phyloP scores from a whole-genome alignment of 768 basidiomycete species.

The Pisolithus marmoratus region DNA sequence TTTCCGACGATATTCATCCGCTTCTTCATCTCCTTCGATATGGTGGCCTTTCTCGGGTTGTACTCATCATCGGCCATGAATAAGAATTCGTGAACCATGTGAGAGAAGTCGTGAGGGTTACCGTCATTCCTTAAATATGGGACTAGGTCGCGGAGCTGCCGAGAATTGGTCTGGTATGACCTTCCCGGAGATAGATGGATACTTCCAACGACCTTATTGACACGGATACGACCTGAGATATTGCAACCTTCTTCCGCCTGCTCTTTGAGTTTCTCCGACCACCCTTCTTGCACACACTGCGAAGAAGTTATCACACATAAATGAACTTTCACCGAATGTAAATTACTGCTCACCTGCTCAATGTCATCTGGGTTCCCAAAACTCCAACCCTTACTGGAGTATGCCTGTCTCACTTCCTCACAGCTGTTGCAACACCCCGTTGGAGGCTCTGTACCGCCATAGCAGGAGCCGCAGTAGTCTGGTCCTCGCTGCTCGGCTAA shows the following conservation, averaged over 20 bases:
- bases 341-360: slow-evolving; percentile 65
- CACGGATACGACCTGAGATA: slow-evolving; percentile 82
- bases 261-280: slow-evolving; percentile 89
- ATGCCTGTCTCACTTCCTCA: slow-evolving; percentile 88
- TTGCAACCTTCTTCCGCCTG: slow-evolving; percentile 95
- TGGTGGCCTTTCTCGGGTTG: slow-evolving; percentile 56
- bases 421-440: slow-evolving; percentile 93
- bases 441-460: slow-evolving; percentile 73
- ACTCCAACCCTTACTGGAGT: slow-evolving; percentile 92
- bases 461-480: slow-evolving; percentile 93
- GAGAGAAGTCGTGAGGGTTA: slow-evolving; percentile 91
- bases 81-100: slow-evolving; percentile 72
- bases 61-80: slow-evolving; percentile 84
- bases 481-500: slow-evolving; percentile 53
- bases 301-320: neutral
- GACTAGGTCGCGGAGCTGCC: slow-evolving; percentile 82
- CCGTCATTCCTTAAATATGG: slow-evolving; percentile 89
- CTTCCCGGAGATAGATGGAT: slow-evolving; percentile 92
- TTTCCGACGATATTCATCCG: slow-evolving; percentile 68
- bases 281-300: slow-evolving; percentile 90
- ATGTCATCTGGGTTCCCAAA: slow-evolving; percentile 86
- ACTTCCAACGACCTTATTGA: slow-evolving; percentile 96
- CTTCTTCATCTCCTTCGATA: slow-evolving; percentile 58
- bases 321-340: neutral
- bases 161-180: slow-evolving; percentile 84